Conservation (phyloP, 192 early-diverging fungal species). For the Podila minutissima region DNA sequence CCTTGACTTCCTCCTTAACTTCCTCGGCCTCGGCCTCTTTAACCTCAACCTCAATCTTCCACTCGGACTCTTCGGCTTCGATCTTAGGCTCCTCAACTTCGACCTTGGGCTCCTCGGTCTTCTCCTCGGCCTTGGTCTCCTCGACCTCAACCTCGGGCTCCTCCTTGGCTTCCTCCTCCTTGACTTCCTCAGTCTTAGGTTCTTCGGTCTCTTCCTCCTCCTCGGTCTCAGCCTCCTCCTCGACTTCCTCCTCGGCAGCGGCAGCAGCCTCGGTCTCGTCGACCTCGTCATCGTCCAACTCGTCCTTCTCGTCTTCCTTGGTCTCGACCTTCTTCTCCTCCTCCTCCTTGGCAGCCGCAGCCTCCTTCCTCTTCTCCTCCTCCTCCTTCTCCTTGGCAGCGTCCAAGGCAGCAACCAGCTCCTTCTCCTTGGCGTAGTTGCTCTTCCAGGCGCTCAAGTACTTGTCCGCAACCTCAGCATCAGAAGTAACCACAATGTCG, state of each 20-base stretch:
- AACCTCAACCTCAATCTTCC: neutral
- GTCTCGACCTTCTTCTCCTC: slow-evolving; percentile 5
- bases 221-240: slow-evolving; percentile 11
- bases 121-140: slow-evolving; percentile 10
- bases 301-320: slow-evolving; percentile 8
- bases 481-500: slow-evolving; percentile 91
- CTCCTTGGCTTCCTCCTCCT: slow-evolving; percentile 6
- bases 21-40: neutral
- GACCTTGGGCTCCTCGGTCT: slow-evolving; percentile 14
- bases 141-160: slow-evolving; percentile 6
- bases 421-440: slow-evolving; percentile 69
- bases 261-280: slow-evolving; percentile 31
- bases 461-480: slow-evolving; percentile 75
- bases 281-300: neutral
- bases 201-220: slow-evolving; percentile 1
- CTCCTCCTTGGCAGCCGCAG: slow-evolving; percentile 12
- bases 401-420: slow-evolving; percentile 1
- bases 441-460: slow-evolving; percentile 72
- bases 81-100: slow-evolving; percentile 12
- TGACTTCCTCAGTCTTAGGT: slow-evolving; percentile 6
- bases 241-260: slow-evolving; percentile 1
- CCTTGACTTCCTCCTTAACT: slow-evolving; percentile 4
- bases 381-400: slow-evolving; percentile 35
- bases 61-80: slow-evolving; percentile 9
- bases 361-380: slow-evolving; percentile 19